These are phyloP conservation scores for Sordariomycetes sp. DNA, from an alignment of 2,329 filamentous ascomycete genomes.

Conservation along the genomic window DNA sequence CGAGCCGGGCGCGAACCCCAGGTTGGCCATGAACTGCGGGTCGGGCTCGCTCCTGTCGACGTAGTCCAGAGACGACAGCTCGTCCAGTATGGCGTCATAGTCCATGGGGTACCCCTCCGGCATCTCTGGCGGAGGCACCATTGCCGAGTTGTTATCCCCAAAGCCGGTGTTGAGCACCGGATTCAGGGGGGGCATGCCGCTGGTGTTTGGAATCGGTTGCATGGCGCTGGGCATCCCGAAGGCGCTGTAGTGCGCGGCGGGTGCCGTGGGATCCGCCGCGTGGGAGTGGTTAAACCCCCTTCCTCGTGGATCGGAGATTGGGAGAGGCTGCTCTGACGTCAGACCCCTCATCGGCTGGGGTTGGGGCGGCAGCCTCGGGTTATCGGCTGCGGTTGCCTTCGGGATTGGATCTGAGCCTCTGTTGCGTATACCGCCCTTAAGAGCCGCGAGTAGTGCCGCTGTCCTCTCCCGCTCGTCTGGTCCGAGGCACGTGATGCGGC, in stretches of 20 bases:
- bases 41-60: constrained; percentile 40
- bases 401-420: neutral
- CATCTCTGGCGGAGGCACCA: constrained; percentile 11
- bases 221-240: neutral
- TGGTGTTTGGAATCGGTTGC: neutral
- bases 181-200: neutral
- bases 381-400: neutral
- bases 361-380: neutral
- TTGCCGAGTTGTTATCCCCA: constrained; percentile 10
- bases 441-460: constrained; percentile 13
- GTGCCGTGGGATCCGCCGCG: neutral
- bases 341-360: neutral
- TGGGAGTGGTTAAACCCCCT: neutral
- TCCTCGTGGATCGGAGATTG: no score
- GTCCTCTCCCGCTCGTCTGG: constrained; percentile 19
- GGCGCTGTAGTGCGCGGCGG: neutral
- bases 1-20: constrained; percentile 53
- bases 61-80: constrained; percentile 39
- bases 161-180: constrained; percentile 8
- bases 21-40: constrained; percentile 55
- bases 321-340: neutral
- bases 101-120: constrained; percentile 18
- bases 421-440: constrained; percentile 1
- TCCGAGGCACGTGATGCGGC: constrained; percentile 18
- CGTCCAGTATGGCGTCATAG: constrained; percentile 41